Conservation (phyloP, 139 green algal species). For the Edaphochlamys debaryana region DNA sequence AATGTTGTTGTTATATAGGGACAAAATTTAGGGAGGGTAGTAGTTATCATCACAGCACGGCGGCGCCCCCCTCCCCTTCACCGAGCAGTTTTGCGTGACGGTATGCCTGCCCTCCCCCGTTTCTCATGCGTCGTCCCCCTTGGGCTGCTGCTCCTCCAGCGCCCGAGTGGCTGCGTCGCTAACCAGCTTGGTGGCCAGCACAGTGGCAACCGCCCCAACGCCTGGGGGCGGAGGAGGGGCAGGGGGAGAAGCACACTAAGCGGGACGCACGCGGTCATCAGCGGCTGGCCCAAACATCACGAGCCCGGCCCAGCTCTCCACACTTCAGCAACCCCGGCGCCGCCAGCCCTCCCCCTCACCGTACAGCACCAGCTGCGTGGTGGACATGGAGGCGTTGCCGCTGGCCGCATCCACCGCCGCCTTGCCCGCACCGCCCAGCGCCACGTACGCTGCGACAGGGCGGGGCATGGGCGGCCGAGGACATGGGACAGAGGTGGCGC, state of each 20-base stretch:
- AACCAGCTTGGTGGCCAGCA: conserved; percentile 66
- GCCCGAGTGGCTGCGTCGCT: conserved; percentile 59
- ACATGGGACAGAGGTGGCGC: too few species aligned
- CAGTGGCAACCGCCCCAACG: conserved; percentile 69
- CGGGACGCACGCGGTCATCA: too few species aligned
- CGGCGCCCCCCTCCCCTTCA: too few species aligned
- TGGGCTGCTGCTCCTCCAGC: conserved; percentile 44
- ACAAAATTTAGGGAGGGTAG: too few species aligned
- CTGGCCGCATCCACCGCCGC: conserved; percentile 64
- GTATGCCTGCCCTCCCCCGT: too few species aligned
- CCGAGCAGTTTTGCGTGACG: too few species aligned
- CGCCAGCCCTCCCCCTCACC: conserved; percentile 6
- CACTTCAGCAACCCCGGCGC: too few species aligned
- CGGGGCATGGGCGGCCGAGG: too few species aligned
- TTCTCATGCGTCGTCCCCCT: neutral
- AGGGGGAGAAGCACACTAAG: neutral
- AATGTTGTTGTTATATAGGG: too few species aligned
- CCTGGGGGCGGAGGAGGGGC: conserved; percentile 5
- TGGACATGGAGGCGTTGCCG: conserved; percentile 10
- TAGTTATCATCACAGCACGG: too few species aligned
- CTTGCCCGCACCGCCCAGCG: conserved; percentile 66
- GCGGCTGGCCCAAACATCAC: neutral
- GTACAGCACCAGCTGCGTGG: conserved; percentile 62
- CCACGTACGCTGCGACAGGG: conserved; percentile 90
- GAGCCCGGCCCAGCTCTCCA: neutral